phyloP scores from a whole-genome alignment of 257 asterid species.

The Voacanga thouarsii region DNA sequence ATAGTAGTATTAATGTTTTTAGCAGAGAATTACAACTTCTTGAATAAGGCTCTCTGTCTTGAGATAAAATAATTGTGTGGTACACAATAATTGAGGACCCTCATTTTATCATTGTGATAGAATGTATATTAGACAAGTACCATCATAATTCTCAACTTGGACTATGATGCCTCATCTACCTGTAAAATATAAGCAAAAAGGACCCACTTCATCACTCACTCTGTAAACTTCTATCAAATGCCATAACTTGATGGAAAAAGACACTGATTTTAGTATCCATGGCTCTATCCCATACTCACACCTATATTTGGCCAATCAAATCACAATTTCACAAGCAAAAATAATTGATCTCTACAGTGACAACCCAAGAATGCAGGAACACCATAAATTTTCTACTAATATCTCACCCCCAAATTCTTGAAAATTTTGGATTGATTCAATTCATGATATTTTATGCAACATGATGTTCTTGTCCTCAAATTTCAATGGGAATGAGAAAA shows the following conservation, averaged over 20 bases:
- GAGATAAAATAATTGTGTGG: constrained; percentile 24
- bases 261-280: constrained; percentile 31
- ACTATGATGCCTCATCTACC: constrained; percentile 22
- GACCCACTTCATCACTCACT: constrained; percentile 36
- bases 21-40: neutral
- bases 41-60: constrained; percentile 1
- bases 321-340: neutral
- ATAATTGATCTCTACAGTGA: neutral
- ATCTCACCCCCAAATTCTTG: neutral
- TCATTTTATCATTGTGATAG: constrained; percentile 33
- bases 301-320: constrained; percentile 23
- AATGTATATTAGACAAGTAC: constrained; percentile 32
- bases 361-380: constrained; percentile 33
- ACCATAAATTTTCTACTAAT: constrained; percentile 20
- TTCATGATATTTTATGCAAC: neutral
- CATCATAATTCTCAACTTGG: constrained; percentile 39
- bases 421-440: neutral
- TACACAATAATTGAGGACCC: constrained; percentile 35
- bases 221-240: constrained; percentile 18
- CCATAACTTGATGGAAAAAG: constrained; percentile 32
- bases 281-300: neutral
- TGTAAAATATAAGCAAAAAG: constrained; percentile 23
- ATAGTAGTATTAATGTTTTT: neutral
- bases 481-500: neutral
- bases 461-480: neutral